Conservation (phyloP, 1,284 basidiomycete species). For the Clitocybe nebularis region DNA sequence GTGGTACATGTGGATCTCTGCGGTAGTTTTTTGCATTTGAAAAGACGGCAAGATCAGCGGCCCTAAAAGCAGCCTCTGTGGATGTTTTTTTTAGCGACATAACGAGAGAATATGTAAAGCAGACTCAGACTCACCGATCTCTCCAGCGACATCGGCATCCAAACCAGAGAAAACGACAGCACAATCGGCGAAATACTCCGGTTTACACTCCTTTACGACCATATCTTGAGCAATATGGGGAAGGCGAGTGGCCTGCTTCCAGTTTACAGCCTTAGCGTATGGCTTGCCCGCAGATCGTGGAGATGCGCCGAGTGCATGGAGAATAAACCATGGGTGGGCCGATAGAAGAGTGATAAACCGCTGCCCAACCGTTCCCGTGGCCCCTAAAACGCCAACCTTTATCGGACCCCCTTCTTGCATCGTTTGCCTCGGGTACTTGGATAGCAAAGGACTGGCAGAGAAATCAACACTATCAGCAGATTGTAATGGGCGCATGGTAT, state of each 20-base stretch:
- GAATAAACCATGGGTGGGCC: slow-evolving; percentile 86
- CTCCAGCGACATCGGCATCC: slow-evolving; percentile 91
- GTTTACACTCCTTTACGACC: slow-evolving; percentile 76
- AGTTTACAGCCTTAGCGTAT: slow-evolving; percentile 77
- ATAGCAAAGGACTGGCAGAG: slow-evolving; percentile 17
- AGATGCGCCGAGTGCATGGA: slow-evolving; percentile 89
- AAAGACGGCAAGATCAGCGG: slow-evolving; percentile 89
- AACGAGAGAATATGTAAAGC: too few species aligned
- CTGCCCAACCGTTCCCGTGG: slow-evolving; percentile 95
- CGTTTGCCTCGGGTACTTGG: slow-evolving; percentile 23
- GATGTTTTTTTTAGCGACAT: too few species aligned
- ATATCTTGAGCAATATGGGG: slow-evolving; percentile 68
- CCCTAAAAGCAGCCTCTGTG: slow-evolving; percentile 82
- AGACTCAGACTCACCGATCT: slow-evolving; percentile 81
- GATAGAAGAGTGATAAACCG: slow-evolving; percentile 91
- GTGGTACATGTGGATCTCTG: slow-evolving; percentile 90
- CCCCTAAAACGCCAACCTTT: slow-evolving; percentile 92
- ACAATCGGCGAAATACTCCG: slow-evolving; percentile 80
- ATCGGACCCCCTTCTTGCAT: slow-evolving; percentile 33
- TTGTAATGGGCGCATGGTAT: slow-evolving; percentile 3
- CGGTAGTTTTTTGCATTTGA: slow-evolving; percentile 99
- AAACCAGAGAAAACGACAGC: slow-evolving; percentile 92
- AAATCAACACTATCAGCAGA: slow-evolving; percentile 11
- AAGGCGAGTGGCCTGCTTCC: slow-evolving; percentile 88
- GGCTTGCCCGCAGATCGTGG: slow-evolving; percentile 83